Base-by-base conservation (phyloP, 306 rosid genomes). In the Sicyos edulis region DNA sequence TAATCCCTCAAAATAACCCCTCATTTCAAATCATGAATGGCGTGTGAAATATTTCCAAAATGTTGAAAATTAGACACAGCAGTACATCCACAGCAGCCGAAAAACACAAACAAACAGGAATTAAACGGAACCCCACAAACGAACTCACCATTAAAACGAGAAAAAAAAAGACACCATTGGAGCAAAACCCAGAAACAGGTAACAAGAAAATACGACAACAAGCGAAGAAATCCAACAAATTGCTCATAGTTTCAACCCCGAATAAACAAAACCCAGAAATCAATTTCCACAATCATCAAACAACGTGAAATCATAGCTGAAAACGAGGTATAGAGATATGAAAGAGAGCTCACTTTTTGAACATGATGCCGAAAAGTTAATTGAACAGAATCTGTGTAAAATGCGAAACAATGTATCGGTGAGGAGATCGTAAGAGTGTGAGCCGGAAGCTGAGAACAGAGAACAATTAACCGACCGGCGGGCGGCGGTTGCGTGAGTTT, bases 311-410 rank as follows among this genome's bases (percentile, higher is more conserved):
- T 29, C 8, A 32, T 11, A 60, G 58, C 32, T 10, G 37, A 47
- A 74, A 74, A 74, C 37, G 20, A 59, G 65, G 49, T 37, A 13
- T 3, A 47, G 13, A 59, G 49, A 57, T 3, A 73, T 34, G 68
- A 47, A 49, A 60, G 65, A 74, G 7, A 53, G 17, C 77, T 58
- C 71, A 74, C 77, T 74, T 74, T 61, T 74, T 74, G 70, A 74
- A 74, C 77, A 74, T 74, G 58, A 74, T 74, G 58, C 60, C 49
- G 54, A 12, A 37, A 51, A 32, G 8, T 47, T 12, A 26, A 5
- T 5, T 26, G 55, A 15, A 50, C 37, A n/a, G 45, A 50, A 69
- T 50, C 7, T 13, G 22, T 9, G n/a, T 44, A 12, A 29, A 26
- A 15, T 16, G 20, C n/a, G 50, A 62, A 16, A 34, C 50, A 34